Base-by-base conservation (phyloP, 2,329 filamentous ascomycete genomes). In the Anthostomella pinea region DNA sequence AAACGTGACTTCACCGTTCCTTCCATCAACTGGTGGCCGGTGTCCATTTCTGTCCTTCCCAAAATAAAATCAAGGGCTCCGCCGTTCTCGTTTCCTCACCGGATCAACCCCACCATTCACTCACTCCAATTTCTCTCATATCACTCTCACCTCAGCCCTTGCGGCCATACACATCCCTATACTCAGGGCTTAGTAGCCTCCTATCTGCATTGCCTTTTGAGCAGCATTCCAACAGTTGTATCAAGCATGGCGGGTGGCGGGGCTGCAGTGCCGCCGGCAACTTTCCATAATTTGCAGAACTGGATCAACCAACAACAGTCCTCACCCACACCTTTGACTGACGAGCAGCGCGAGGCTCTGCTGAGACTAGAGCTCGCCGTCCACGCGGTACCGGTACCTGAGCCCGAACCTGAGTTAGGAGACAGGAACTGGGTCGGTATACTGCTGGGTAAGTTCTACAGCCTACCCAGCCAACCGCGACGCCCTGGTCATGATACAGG, bases 261-360 rank as follows among this genome's bases (percentile, higher is more conserved):
- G 16, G 22, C 28, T 18, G 20, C 23, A 6, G 40, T 51, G 14
- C 35, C 46, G 3, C 31, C 47, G 14, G 32, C 41, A 6, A 50
- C 51, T 5, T 55, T 53, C 29, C 35, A 46, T 19, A 22, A 39
- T 10, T 49, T 58, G 33, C 43, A 46, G 16, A 41, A 41, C 7
- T 59, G 57, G 57, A 46, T 52, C 22, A 22, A 22, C 14, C 39
- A 56, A 14, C 66, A 73, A 32, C 66, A 68, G 37, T 51, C 53
- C 2, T 53, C 44, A 10, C 63, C 67, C 0, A 58, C 64, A 1
- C 59, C 62, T 0, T 49, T 75, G 19, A 61, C 62, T 0, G 54
- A 57, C 4, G 44, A 52, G 4, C 63, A 76, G 49, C 52, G 57
- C 8, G 52, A 58, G 24, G 65, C 69, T 11, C 51, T 78, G 17